These are phyloP conservation scores for Trifolium subterraneum DNA, from an alignment of 306 rosid species.

Conservation along the genomic window DNA sequence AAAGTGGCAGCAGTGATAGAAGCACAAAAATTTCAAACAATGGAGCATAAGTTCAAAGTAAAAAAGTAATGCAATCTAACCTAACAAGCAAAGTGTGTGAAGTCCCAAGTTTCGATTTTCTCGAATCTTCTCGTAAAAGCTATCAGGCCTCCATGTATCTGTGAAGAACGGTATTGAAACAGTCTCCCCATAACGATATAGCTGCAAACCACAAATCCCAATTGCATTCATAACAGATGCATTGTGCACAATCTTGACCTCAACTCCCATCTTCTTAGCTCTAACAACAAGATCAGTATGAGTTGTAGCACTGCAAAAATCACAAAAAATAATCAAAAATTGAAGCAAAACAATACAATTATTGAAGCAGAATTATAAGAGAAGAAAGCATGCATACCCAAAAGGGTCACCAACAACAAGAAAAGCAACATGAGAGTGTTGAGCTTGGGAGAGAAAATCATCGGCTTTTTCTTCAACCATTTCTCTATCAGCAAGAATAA, in stretches of 20 bases:
- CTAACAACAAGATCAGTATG: conserved; percentile 85
- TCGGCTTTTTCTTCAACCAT: conserved; percentile 80
- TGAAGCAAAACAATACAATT: background rate
- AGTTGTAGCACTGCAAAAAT: conserved; percentile 68
- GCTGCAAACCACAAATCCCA: conserved; percentile 86
- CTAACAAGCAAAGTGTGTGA: conserved; percentile 70
- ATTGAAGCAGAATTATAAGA: background rate
- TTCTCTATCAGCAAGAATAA: conserved; percentile 84
- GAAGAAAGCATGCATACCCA: conserved; percentile 39
- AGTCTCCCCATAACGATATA: conserved; percentile 87
- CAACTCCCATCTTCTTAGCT: conserved; percentile 79
- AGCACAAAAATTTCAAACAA: conserved; percentile 8
- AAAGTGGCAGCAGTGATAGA: too few species aligned
- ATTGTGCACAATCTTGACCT: conserved; percentile 74
- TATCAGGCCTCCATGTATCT: conserved; percentile 86
- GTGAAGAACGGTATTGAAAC: conserved; percentile 86
- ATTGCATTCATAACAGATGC: conserved; percentile 91
- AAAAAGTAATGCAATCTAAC: conserved; percentile 38
- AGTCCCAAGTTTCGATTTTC: conserved; percentile 62
- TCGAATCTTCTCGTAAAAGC: conserved; percentile 87
- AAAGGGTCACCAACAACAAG: conserved; percentile 64
- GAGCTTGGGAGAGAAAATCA: conserved; percentile 51
- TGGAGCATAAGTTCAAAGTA: background rate
- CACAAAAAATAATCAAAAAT: background rate
- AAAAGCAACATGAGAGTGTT: conserved; percentile 48